Percentiles rank a stretch among this genome's conserved stretches.
Evolutionary conservation across 208 protist genomes (phyloP).

Genomic region (Leptomonas pyrrhocoris): DNA sequence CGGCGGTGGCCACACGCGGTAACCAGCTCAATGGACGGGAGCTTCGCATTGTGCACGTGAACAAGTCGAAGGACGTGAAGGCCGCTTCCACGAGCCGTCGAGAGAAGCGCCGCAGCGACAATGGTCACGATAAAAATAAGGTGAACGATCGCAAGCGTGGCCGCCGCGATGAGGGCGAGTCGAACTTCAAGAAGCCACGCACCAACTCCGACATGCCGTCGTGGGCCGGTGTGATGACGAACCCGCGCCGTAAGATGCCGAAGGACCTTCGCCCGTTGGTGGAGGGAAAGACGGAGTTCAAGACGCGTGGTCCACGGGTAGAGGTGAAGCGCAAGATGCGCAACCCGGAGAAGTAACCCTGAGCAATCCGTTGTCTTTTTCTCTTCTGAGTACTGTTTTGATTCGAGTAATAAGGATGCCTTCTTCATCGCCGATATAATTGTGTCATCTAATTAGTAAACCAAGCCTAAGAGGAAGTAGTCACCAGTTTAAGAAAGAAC

Average conservation of each 20-base stretch:
- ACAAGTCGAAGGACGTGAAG: constrained; percentile 82
- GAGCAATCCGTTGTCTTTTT: background rate
- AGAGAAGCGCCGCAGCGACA: constrained; percentile 55
- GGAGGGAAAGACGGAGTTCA: constrained; percentile 57
- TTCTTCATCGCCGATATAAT: too few species aligned
- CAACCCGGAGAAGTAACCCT: constrained; percentile 74
- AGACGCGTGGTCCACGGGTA: constrained; percentile 45
- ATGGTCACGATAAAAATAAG: background rate
- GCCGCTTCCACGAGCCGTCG: constrained; percentile 58
- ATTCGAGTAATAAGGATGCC: constrained; percentile 1
- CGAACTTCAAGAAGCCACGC: constrained; percentile 35
- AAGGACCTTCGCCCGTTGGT: constrained; percentile 78
- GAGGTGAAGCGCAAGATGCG: constrained; percentile 79
- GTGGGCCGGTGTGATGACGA: constrained; percentile 87
- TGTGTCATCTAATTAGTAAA: too few species aligned
- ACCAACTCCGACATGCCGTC: constrained; percentile 34
- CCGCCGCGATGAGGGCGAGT: constrained; percentile 3
- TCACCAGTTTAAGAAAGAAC: background rate
- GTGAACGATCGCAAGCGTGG: constrained; percentile 24
- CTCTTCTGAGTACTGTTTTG: background rate
- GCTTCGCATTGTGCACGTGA: constrained; percentile 86
- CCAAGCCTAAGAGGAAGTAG: too few species aligned
- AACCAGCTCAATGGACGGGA: constrained; percentile 70
- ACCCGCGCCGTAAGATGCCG: constrained; percentile 87
- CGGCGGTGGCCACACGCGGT: constrained; percentile 72